Conservation (phyloP, 768 basidiomycete species). For the Kwoniella botswanensis region DNA sequence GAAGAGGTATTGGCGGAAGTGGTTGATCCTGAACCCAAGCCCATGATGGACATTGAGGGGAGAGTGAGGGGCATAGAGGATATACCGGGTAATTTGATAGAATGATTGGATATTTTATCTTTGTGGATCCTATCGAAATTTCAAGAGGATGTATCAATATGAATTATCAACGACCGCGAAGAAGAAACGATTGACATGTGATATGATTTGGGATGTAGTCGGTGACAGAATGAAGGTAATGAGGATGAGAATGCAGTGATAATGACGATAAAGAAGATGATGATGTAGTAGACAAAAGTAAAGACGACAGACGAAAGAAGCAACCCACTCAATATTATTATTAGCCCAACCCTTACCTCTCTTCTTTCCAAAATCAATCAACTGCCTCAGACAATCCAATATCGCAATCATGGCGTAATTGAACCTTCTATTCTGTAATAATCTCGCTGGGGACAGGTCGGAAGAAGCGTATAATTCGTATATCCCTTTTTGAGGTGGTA, state of each 20-base stretch:
- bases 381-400: conserved; percentile 88
- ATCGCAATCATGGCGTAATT: conserved; percentile 96
- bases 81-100: conserved; percentile 90
- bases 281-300: too few relatives aligned
- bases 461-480: conserved; percentile 96
- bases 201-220: neutral
- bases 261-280: too few relatives aligned
- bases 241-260: neutral
- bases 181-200: too few relatives aligned
- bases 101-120: conserved; percentile 94
- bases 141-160: too few relatives aligned
- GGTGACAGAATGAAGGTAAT: too few relatives aligned
- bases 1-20: neutral
- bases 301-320: conserved; percentile 14
- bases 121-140: conserved; percentile 70
- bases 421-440: conserved; percentile 93
- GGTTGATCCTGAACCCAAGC: conserved; percentile 27
- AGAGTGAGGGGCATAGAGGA: conserved; percentile 41
- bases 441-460: conserved; percentile 81
- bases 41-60: conserved; percentile 47
- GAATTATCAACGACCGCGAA: too few relatives aligned
- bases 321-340: conserved; percentile 75
- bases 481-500: conserved; percentile 62
- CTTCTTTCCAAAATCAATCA: conserved; percentile 81
- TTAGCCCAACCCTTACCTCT: conserved; percentile 76